Evolutionary conservation across 768 basidiomycete genomes (phyloP), one percentile per base, ranked within the genome.

Genomic region (Tylopilus balloui): DNA sequence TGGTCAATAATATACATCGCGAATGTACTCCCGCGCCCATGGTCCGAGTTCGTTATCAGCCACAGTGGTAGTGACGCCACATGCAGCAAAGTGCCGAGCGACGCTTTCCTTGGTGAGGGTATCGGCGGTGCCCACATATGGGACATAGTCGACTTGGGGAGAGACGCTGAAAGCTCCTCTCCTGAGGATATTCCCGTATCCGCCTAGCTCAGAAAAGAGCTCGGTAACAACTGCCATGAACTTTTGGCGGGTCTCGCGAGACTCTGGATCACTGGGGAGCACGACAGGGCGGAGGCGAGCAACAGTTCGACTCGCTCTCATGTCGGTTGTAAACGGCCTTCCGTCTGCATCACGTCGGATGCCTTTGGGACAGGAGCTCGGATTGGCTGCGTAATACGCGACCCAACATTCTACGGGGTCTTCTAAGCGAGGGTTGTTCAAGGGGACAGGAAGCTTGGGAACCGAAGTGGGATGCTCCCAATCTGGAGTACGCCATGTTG

Each of bases 321-420:
- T 70, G 56, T 77, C 76, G 6, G 67, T 58, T 34, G 74, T 62
- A 55, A 60, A 57, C 1, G 76, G 76, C 19, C 61, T 63, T 13
- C 69, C 68, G 48, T 64, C 62, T 11, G 61, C 47, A 53, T 72
- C 71, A 24, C 67, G 69, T 43, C 76, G 69, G 48, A 77, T 74
- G 44, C 76, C 76, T 47, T 72, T 73, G 9, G 76, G 76, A 65
- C 75, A 78, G 1, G 74, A 76, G 44, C 66, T 69, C 9, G 65
- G 72, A 48, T 77, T 73, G 25, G 66, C 63, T 8, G 71, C 59
- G 48, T 76, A 71, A 50, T 77, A 77, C 3, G 71, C 69, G 29
- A 71, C 69, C 76, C 76, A 77, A 23, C 62, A 65, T 41, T 75
- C 73, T 7, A 74, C 68, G 9, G 75, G 71, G 50, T 77, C 76